These are phyloP conservation scores for Lignosus rhinocerotis DNA, from an alignment of 1,284 basidiomycete genomes.

Conservation along the genomic window DNA sequence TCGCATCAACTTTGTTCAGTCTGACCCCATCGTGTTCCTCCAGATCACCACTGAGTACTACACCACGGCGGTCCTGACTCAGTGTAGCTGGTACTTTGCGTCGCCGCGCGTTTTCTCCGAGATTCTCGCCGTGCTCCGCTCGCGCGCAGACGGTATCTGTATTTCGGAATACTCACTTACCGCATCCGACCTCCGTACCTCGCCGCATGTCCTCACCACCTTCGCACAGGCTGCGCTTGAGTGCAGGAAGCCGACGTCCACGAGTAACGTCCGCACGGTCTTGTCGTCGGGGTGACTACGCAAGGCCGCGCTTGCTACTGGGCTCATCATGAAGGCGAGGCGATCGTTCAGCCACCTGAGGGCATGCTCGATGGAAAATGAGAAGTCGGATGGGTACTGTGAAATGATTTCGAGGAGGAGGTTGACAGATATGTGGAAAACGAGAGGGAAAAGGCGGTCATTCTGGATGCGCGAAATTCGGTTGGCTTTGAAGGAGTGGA, in stretches of 20 bases:
- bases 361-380: conserved; percentile 39
- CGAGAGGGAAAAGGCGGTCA: conserved; percentile 31
- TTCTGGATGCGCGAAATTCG: conserved; percentile 33
- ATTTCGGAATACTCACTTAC: conserved; percentile 42
- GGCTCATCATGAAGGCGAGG: conserved; percentile 30
- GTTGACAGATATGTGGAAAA: conserved; percentile 27
- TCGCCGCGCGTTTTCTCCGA: conserved; percentile 34
- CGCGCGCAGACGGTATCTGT: conserved; percentile 33
- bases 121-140: conserved; percentile 35
- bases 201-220: conserved; percentile 41
- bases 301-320: conserved; percentile 31
- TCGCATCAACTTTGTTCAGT: conserved; percentile 40
- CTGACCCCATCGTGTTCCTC: conserved; percentile 37
- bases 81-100: conserved; percentile 45
- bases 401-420: conserved; percentile 22
- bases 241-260: conserved; percentile 32
- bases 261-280: conserved; percentile 43
- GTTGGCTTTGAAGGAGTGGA: conserved; percentile 21
- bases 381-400: conserved; percentile 34
- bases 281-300: conserved; percentile 37
- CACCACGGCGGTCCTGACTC: conserved; percentile 40
- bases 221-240: conserved; percentile 42
- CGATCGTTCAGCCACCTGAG: conserved; percentile 28
- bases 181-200: conserved; percentile 25
- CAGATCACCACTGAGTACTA: conserved; percentile 25